These are phyloP conservation scores for Discostella stelligeroides DNA, from an alignment of 108 stramenopile species.

Conservation along the genomic window DNA sequence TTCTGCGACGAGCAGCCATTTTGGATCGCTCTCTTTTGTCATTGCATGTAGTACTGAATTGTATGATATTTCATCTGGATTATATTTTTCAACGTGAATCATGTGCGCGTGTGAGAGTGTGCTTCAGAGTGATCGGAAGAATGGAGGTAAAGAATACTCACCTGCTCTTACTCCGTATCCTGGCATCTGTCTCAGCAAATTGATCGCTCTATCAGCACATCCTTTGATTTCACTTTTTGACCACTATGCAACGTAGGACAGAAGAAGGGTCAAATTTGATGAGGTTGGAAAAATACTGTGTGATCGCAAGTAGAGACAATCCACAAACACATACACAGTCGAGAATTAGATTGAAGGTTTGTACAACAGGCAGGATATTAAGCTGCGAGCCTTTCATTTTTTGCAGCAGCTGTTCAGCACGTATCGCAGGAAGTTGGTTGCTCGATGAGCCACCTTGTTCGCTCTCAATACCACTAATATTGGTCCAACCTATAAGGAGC, in stretches of 20 bases:
- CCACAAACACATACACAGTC: conserved; percentile 32
- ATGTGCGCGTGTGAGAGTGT: background rate
- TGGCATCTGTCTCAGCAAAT: conserved; percentile 31
- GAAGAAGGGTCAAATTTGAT: background rate
- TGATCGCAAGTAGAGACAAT: background rate
- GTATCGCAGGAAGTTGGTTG: conserved; percentile 25
- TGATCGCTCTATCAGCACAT: conserved; percentile 31
- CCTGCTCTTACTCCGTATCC: conserved; percentile 14
- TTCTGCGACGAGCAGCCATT: conserved; percentile 16
- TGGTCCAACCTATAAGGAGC: conserved; percentile 32
- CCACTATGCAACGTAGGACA: conserved; percentile 21
- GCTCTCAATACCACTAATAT: conserved; percentile 16
- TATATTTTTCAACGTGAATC: background rate
- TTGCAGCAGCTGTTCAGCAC: conserved; percentile 46
- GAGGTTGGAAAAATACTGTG: background rate
- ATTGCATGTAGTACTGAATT: conserved; percentile 39
- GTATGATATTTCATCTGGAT: conserved; percentile 38
- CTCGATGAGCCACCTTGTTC: background rate
- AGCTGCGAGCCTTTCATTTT: conserved; percentile 27
- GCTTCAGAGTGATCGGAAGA: background rate
- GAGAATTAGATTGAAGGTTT: conserved; percentile 42
- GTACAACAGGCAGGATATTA: conserved; percentile 29
- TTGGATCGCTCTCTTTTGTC: conserved; percentile 30
- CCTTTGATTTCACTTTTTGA: conserved; percentile 35
- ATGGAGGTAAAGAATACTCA: background rate